Percentiles rank a stretch among this genome's conserved stretches.
These are phyloP conservation scores for Sodiomyces alkalinus DNA, from an alignment of 2,329 filamentous ascomycete species.

Conservation along the genomic window DNA sequence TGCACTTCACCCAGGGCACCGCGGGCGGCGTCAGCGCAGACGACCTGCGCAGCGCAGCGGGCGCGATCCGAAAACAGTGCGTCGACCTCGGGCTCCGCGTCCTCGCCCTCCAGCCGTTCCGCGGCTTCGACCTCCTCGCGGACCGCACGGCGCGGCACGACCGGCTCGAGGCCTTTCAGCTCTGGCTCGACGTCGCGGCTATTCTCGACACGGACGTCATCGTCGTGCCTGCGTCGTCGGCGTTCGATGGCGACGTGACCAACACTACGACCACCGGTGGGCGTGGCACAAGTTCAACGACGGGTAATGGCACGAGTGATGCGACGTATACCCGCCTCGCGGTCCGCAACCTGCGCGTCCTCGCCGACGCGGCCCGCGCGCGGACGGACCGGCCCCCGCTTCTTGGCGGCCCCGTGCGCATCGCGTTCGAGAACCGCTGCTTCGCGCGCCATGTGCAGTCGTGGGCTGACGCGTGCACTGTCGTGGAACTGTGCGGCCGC, in stretches of 20 bases:
- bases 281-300: too few species aligned
- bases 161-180: constrained; percentile 3
- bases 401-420: constrained; percentile 2
- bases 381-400: too few species aligned
- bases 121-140: constrained; percentile 8
- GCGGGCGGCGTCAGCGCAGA: background rate
- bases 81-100: constrained; percentile 5
- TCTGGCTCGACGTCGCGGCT: constrained; percentile 7
- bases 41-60: constrained; percentile 1
- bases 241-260: constrained; percentile 4
- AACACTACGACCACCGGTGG: too few species aligned
- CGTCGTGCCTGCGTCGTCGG: too few species aligned
- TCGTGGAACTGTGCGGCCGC: constrained; percentile 2
- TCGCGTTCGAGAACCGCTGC: constrained; percentile 11
- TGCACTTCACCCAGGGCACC: constrained; percentile 1
- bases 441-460: constrained; percentile 5
- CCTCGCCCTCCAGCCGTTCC: constrained; percentile 10
- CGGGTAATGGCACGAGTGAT: background rate
- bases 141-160: constrained; percentile 3
- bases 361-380: too few species aligned
- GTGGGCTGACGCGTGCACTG: constrained; percentile 8
- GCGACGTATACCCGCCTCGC: too few species aligned
- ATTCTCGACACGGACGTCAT: constrained; percentile 7
- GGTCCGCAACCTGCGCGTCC: too few species aligned
- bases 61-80: constrained; percentile 2